Percentiles rank a stretch among this genome's conserved stretches.
Conservation (phyloP, 352 stramenopile species). For the Phytopythium kandeliae region DNA sequence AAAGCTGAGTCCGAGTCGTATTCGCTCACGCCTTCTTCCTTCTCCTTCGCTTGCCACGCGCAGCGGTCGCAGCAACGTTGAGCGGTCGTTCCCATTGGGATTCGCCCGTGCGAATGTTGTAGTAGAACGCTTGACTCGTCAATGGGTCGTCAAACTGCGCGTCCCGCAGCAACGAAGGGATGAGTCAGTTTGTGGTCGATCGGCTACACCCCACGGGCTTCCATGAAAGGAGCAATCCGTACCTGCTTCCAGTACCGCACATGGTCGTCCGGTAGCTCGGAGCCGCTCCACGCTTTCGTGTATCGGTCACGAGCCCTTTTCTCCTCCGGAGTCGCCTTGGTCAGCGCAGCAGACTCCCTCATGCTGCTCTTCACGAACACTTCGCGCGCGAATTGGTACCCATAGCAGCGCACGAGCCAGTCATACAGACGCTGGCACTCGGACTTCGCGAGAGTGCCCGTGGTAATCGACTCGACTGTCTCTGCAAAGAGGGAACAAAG, state of each 20-base stretch:
- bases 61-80: slow-evolving; percentile 19
- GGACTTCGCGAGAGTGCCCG: slow-evolving; percentile 11
- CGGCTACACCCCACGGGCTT: too few relatives aligned
- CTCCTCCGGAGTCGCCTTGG: slow-evolving; percentile 27
- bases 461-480: slow-evolving; percentile 14
- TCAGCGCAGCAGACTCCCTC: slow-evolving; percentile 13
- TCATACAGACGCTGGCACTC: slow-evolving; percentile 20
- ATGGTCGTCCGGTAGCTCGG: slow-evolving; percentile 37
- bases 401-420: slow-evolving; percentile 28
- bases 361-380: slow-evolving; percentile 46
- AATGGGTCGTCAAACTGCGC: slow-evolving; percentile 39
- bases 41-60: slow-evolving; percentile 16
- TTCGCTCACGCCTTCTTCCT: slow-evolving; percentile 7
- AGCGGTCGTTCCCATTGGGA: slow-evolving; percentile 48
- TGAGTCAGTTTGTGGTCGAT: not conserved
- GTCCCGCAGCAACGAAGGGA: not conserved
- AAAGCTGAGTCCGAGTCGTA: too few relatives aligned
- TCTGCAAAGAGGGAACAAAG: slow-evolving; percentile 16
- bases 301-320: slow-evolving; percentile 29
- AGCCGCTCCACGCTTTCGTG: slow-evolving; percentile 24
- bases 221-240: not conserved
- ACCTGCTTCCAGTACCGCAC: slow-evolving; percentile 68
- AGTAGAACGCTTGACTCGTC: slow-evolving; percentile 46
- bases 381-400: slow-evolving; percentile 46
- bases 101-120: slow-evolving; percentile 65